phyloP scores from a whole-genome alignment of 192 early-diverging fungal genomes.

The Obelidium mucronatum region DNA sequence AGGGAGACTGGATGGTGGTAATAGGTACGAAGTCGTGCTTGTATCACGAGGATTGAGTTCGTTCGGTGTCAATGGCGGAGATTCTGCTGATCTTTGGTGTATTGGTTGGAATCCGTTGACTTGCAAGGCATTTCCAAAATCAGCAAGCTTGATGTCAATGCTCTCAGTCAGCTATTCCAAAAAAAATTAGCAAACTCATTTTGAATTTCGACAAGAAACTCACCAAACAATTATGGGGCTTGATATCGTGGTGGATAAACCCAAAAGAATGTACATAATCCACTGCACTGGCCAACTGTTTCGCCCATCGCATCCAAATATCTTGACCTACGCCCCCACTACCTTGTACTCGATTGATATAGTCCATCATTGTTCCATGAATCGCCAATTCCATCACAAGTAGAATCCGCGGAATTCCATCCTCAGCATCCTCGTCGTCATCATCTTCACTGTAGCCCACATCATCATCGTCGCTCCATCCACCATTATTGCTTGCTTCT shows the following conservation, averaged over 20 bases:
- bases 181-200: neutral
- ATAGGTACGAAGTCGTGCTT: neutral
- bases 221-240: slow-evolving; percentile 64
- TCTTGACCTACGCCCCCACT: slow-evolving; percentile 44
- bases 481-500: neutral
- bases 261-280: slow-evolving; percentile 57
- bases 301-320: slow-evolving; percentile 60
- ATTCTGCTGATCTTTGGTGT: neutral
- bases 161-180: slow-evolving; percentile 47
- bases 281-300: slow-evolving; percentile 54
- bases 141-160: slow-evolving; percentile 53
- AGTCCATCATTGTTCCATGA: slow-evolving; percentile 61
- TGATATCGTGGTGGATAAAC: slow-evolving; percentile 66
- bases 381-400: slow-evolving; percentile 55
- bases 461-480: neutral
- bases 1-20: neutral
- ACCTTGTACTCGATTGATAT: slow-evolving; percentile 40
- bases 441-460: neutral
- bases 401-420: slow-evolving; percentile 40
- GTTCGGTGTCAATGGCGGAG: neutral
- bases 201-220: neutral
- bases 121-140: slow-evolving; percentile 65
- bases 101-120: slow-evolving; percentile 44
- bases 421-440: slow-evolving; percentile 20
- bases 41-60: neutral